Evolutionary conservation across 192 early-diverging fungal genomes (phyloP), one percentile per base, ranked within the genome.

Genomic region (Cetraspora pellucida): DNA sequence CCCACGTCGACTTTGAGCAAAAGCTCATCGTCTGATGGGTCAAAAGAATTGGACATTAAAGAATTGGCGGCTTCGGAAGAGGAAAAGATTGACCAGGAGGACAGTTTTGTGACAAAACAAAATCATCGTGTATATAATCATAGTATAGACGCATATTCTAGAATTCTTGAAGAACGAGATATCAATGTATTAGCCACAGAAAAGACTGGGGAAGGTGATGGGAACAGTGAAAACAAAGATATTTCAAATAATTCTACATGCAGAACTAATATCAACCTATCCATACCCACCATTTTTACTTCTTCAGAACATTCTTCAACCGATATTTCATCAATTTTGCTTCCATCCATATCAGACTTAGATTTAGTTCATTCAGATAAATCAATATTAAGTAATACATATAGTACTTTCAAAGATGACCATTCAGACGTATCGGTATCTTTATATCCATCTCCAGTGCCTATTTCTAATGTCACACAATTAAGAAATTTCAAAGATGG

Each of bases 61-160:
- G 21, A 46, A n/a, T 37, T 44, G 27, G 21, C 37, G 13, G 45
- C 25, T 47, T 64, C 44, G 31, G 17, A 10, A 57, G 43, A 63
- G n/a, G 43, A 75, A 63, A 63, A 75, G 60, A 23, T 17, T 54
- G 71, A 43, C 17, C 21, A 52, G n/a, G 49, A 61, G 14, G 45
- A 50, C 21, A 75, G 44, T 75, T 75, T 19, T 75, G 59, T 47
- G 43, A 63, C 28, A 75, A 65, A 19, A 65, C 27, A 75, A 75
- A 75, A 21, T 75, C 74, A 45, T 75, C 37, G 10, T 63, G 60
- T 63, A 63, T 58, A 63, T 75, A 75, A 16, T 75, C 23, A 60
- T 75, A 75, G 64, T 75, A 75, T 45, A 75, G 74, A 75, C 74
- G 27, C 28, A n/a, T 10, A 49, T 64, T 25, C 31, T 75, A 60